A percentile compares a stretch with the other conserved stretches of the same genome.
Conservation (phyloP, 176 grass and related monocot species). For the Oryza coarctata region DNA sequence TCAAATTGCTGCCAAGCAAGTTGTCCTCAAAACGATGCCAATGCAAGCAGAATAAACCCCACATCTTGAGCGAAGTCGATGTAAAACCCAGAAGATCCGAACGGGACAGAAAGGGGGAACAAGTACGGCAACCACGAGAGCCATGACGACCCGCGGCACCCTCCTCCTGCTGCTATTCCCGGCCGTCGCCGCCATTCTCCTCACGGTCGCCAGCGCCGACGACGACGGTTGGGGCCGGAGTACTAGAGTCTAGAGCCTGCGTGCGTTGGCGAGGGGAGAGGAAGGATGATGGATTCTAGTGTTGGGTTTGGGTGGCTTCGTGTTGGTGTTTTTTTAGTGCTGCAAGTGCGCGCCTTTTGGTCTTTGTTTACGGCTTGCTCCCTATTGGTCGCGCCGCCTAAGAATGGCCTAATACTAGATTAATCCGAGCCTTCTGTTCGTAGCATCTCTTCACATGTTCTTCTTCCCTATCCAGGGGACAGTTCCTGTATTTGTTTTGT, state of each 20-base stretch:
- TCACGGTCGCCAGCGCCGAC: slow-evolving; percentile 8
- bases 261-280: neutral
- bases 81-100: neutral
- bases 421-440: slow-evolving; percentile 34
- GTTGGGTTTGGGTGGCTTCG: neutral
- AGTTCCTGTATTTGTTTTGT: neutral
- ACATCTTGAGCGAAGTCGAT: neutral
- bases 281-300: neutral
- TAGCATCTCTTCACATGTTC: slow-evolving; percentile 7
- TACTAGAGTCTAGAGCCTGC: no score
- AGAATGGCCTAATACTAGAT: slow-evolving; percentile 21
- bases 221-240: slow-evolving; percentile 35
- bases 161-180: slow-evolving; percentile 7
- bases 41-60: neutral
- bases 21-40: neutral
- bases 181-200: slow-evolving; percentile 23
- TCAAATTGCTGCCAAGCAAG: no score
- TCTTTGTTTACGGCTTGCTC: slow-evolving; percentile 46
- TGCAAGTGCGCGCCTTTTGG: slow-evolving; percentile 19
- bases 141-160: neutral
- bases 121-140: neutral
- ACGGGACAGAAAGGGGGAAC: neutral
- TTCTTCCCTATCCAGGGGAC: neutral
- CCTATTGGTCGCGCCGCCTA: neutral
- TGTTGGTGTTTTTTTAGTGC: slow-evolving; percentile 22